These are phyloP conservation scores for Intubia oerlemansii DNA, from an alignment of 2,329 filamentous ascomycete genomes.

Conservation along the genomic window DNA sequence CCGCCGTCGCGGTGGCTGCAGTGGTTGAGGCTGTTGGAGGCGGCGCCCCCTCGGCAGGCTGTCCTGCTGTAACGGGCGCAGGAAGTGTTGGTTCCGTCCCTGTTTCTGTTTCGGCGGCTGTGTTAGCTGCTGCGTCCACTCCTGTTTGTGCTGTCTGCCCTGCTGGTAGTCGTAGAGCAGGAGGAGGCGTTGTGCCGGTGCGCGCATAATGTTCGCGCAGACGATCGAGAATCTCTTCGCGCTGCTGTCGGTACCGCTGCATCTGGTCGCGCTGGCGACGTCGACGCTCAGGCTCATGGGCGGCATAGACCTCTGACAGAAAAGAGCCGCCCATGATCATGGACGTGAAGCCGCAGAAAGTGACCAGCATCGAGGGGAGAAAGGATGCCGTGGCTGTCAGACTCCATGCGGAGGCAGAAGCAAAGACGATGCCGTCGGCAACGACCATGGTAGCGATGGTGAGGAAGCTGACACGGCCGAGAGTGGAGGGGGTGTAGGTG, in stretches of 20 bases:
- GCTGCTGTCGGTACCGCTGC: conserved; percentile 9
- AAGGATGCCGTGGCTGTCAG: conserved; percentile 33
- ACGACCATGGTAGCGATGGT: conserved; percentile 40
- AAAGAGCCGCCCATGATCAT: conserved; percentile 36
- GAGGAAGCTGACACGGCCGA: conserved; percentile 43
- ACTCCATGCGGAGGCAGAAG: conserved; percentile 31
- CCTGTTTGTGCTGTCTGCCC: not conserved
- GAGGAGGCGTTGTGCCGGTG: not conserved
- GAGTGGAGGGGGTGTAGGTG: conserved; percentile 43
- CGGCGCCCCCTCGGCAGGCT: no score
- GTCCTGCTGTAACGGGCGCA: no score
- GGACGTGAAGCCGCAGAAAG: conserved; percentile 30
- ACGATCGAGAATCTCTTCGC: conserved; percentile 1
- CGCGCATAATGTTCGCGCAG: conserved; percentile 11
- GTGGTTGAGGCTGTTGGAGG: conserved; percentile 9
- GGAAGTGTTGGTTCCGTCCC: no score
- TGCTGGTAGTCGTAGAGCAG: no score
- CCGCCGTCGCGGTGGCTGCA: conserved; percentile 12
- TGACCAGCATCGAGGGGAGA: conserved; percentile 32
- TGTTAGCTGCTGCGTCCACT: not conserved
- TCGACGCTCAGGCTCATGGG: conserved; percentile 35
- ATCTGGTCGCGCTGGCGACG: conserved; percentile 17
- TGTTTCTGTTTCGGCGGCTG: conserved; percentile 8
- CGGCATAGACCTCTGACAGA: conserved; percentile 35
- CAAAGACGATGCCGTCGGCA: conserved; percentile 38